Evolutionary conservation across 371 early-diverging fungal genomes (phyloP), one percentile per base, ranked within the genome.

Genomic region (Mortierella sp.): DNA sequence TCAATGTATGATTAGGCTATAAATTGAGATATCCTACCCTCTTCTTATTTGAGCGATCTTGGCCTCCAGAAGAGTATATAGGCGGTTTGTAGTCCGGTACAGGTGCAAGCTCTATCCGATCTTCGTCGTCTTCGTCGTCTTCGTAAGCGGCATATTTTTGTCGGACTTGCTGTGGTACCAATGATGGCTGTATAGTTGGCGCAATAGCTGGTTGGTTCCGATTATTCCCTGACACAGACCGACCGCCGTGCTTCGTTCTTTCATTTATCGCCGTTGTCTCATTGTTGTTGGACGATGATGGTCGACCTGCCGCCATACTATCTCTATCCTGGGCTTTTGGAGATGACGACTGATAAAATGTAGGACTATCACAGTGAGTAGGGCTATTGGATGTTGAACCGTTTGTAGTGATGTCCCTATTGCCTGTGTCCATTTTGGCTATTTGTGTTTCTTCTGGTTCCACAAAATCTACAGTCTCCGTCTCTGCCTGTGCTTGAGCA

Each of bases 1-100:
- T 3, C 15, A 10, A 40, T 40, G 40, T 13, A 13, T 40, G 40
- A 40, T 10, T 10, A 15, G 8, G 15, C 40, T 3, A 15, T 40
- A 47, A n/a, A 0, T 10, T 57, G 4, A 15, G 22, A 42, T 28
- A 0, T 28, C 63, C 13, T 77, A 77, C 78, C 43, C 73, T 53
- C 45, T 78, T 78, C 63, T 57, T 78, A 28, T 42, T 51, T n/a
- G 65, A 6, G 22, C 73, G 72, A 53, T 78, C 72, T 19, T 66
- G 26, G 10, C 69, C 72, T 23, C 68, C 66, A n/a, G 67, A 61
- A 57, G 64, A 69, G 22, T 53, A 59, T 4, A 13, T n/a, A 5
- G 31, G 17, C 1, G 62, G 49, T 45, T 45, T 47, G 22, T 40
- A 57, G 35, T 61, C 66, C 0, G 54, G 53, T 2, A 26, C 53